A percentile compares a stretch with the other conserved stretches of the same genome.
Evolutionary conservation across 225 moss, liverwort and hornwort species (phyloP).

Genomic region (Anthoceros angustus): DNA sequence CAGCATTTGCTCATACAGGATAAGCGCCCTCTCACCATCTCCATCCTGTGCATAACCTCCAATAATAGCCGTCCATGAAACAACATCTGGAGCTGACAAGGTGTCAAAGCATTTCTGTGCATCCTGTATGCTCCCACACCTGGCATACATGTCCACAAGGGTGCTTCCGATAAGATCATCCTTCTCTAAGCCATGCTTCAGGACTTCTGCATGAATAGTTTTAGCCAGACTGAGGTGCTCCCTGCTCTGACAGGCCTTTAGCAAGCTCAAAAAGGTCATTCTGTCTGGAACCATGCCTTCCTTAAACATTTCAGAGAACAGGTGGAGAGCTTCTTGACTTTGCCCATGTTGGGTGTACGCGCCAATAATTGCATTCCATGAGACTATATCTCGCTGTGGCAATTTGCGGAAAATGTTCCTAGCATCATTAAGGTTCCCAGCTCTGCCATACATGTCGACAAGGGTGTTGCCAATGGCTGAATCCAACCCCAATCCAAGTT

Average conservation of each 20-base stretch:
- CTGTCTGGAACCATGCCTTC: not conserved
- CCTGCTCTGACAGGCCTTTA: not conserved
- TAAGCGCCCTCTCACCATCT: not conserved
- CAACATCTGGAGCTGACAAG: slow-evolving; percentile 4
- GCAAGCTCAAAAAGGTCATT: not conserved
- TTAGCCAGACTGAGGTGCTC: not conserved
- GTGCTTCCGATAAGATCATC: not conserved
- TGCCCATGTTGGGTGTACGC: not conserved
- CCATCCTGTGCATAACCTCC: slow-evolving; percentile 6
- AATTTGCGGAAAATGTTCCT: slow-evolving; percentile 1
- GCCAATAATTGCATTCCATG: not conserved
- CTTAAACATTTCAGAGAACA: not conserved
- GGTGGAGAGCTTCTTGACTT: not conserved
- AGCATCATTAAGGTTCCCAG: not conserved
- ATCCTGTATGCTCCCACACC: slow-evolving; percentile 1
- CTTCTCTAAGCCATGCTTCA: not conserved
- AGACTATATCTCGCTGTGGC: not conserved
- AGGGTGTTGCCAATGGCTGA: slow-evolving; percentile 5
- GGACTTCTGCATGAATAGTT: not conserved
- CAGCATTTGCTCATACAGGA: slow-evolving; percentile 1
- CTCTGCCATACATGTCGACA: slow-evolving; percentile 6
- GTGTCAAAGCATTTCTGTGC: not conserved
- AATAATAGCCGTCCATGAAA: slow-evolving; percentile 4
- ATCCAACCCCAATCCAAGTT: not conserved
- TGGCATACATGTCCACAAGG: slow-evolving; percentile 4